Evolutionary conservation across 805 yeast genomes (phyloP).

Genomic region (Yarrowia sp.): DNA sequence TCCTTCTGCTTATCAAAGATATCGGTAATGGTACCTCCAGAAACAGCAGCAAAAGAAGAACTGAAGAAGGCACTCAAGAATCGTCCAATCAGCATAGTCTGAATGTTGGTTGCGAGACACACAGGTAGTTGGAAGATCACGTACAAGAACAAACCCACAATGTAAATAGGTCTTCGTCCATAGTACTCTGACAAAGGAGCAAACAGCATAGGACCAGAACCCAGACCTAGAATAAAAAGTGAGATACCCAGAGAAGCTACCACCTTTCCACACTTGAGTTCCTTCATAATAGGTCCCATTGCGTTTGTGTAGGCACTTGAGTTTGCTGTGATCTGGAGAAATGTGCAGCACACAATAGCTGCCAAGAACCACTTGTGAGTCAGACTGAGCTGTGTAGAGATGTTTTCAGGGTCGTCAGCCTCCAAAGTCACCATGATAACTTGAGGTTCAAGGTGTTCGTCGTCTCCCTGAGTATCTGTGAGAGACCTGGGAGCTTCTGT

Average conservation of each 20-base stretch:
- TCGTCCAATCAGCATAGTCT: constrained; percentile 53
- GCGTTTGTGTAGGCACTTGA: not conserved
- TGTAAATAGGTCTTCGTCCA: constrained; percentile 65
- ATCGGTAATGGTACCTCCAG: constrained; percentile 81
- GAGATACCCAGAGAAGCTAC: constrained; percentile 50
- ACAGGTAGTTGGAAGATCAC: constrained; percentile 51
- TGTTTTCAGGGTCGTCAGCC: constrained; percentile 9
- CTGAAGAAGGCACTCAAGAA: constrained; percentile 75
- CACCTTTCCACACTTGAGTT: constrained; percentile 48
- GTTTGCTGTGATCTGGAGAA: constrained; percentile 2
- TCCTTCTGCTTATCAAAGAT: constrained; percentile 65
- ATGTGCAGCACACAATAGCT: constrained; percentile 4
- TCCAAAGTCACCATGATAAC: constrained; percentile 3
- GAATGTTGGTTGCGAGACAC: constrained; percentile 42
- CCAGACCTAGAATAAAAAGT: constrained; percentile 58
- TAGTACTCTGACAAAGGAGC: constrained; percentile 72
- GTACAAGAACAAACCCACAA: constrained; percentile 49
- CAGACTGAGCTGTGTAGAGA: not conserved
- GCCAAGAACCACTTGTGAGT: constrained; percentile 13
- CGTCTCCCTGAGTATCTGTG: not conserved
- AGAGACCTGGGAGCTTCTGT: not conserved
- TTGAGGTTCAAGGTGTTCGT: not conserved
- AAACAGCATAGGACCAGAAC: constrained; percentile 58
- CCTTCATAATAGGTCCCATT: constrained; percentile 36
- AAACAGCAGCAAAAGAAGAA: constrained; percentile 79